Base-by-base conservation (phyloP, 1,284 basidiomycete species). In the Puccinia polysora region DNA sequence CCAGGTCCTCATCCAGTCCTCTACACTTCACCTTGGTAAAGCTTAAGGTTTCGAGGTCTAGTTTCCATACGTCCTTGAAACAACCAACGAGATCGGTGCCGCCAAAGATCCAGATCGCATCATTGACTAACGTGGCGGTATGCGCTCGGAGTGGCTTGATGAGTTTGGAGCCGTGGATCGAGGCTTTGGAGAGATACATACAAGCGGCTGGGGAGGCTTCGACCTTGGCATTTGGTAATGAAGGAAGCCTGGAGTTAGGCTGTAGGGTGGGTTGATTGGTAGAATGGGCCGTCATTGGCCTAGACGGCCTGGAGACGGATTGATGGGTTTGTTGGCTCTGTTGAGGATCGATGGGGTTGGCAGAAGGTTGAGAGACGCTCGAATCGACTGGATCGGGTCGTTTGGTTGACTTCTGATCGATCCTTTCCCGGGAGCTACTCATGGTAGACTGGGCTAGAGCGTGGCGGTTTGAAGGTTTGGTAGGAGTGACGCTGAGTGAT, bases 11-110 rank as follows among this genome's bases (percentile, higher is more conserved):
- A 2, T 69, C 67, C 18, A 50, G 25, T 4, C 68, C 68, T 63
- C 45, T 71, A 40, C 68, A 71, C 34, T 63, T 71, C 30, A 71
- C 40, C 30, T 62, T 62, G 12, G 45, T 10, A 30, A 56, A 60
- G 40, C 63, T 65, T 7, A 73, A 71, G 23, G 47, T 60, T 63
- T 73, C 74, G 23, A 63, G 40, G 64, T 77, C 76, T 3, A 77
- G 55, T 63, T 73, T 77, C 74, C 74, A 77, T 28, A 76, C 63
- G 28, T 77, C 76, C 15, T 72, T 65, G 25, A 74, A 76, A 62
- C 76, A 77, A 14, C 53, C 71, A 18, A 56, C 49, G 4, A 69
- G 36, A 65, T 76, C 75, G 34, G 76, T 76, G 8, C 76, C 76
- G 14, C 76, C 76, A 60, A 77, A 76, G 8, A 74, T 60, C 65